Percentiles rank a stretch among this genome's conserved stretches.
phyloP scores from a whole-genome alignment of 768 basidiomycete species.

The Pholiota microspora region DNA sequence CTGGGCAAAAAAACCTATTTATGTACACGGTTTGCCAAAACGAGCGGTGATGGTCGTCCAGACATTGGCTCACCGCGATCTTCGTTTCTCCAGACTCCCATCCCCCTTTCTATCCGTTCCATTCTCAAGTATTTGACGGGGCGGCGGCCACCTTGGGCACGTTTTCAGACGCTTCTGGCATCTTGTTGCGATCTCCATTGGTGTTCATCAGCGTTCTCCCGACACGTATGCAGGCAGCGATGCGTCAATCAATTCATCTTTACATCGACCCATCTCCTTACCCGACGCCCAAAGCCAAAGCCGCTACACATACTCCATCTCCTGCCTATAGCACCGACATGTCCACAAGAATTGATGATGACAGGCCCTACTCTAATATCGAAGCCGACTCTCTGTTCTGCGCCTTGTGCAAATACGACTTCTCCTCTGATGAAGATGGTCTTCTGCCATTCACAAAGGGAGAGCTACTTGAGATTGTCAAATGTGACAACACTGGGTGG shows the following conservation, averaged over 20 bases:
- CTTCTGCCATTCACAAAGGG: constrained; percentile 63
- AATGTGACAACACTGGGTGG: constrained; percentile 73
- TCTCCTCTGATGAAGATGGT: constrained; percentile 56
- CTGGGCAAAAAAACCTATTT: neutral
- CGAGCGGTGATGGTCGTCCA: constrained; percentile 8
- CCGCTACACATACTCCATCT: constrained; percentile 29
- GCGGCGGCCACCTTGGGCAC: neutral
- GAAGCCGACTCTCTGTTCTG: constrained; percentile 39
- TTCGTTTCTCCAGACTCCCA: constrained; percentile 1
- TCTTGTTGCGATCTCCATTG: constrained; percentile 4
- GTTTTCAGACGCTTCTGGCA: neutral
- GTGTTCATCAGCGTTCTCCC: constrained; percentile 24
- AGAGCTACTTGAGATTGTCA: constrained; percentile 67
- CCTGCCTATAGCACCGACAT: constrained; percentile 21
- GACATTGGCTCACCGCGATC: constrained; percentile 5
- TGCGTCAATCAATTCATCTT: constrained; percentile 40
- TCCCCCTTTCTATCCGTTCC: neutral
- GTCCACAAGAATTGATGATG: neutral
- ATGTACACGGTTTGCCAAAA: neutral
- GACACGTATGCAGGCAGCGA: constrained; percentile 22
- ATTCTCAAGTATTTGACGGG: neutral
- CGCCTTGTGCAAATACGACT: constrained; percentile 69
- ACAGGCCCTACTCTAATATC: constrained; percentile 20
- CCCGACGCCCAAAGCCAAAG: constrained; percentile 21
- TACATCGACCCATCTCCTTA: constrained; percentile 36